Conservation (phyloP, 805 yeast species). For the Candida xiaguanensis region DNA sequence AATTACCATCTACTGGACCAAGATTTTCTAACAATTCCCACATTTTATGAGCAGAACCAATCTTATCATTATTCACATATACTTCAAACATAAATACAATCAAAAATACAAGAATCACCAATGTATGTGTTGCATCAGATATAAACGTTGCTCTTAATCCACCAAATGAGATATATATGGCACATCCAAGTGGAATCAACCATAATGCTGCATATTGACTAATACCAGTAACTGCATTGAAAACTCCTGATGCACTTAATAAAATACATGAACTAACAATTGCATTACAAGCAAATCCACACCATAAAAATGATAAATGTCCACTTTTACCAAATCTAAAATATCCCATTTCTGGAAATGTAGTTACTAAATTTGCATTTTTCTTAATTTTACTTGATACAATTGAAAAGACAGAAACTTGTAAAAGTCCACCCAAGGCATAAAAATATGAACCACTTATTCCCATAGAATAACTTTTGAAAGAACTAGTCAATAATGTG, state of each 20-base stretch:
- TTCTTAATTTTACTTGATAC: slow-evolving; percentile 29
- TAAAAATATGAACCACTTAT: slow-evolving; percentile 22
- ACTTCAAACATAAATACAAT: slow-evolving; percentile 17
- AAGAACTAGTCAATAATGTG: slow-evolving; percentile 20
- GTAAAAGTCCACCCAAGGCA: slow-evolving; percentile 22
- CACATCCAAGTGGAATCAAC: slow-evolving; percentile 22
- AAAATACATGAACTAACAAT: slow-evolving; percentile 19
- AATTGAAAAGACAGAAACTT: slow-evolving; percentile 31
- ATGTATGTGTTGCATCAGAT: slow-evolving; percentile 24
- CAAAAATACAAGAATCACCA: slow-evolving; percentile 18
- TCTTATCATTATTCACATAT: slow-evolving; percentile 16
- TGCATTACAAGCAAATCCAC: slow-evolving; percentile 21
- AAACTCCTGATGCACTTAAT: slow-evolving; percentile 66
- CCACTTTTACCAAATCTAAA: slow-evolving; percentile 26
- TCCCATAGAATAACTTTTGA: slow-evolving; percentile 19
- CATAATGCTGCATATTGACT: slow-evolving; percentile 37
- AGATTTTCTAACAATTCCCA: slow-evolving; percentile 18
- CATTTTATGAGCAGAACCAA: slow-evolving; percentile 24
- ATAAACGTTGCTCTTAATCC: slow-evolving; percentile 24
- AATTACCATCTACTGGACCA: slow-evolving; percentile 14
- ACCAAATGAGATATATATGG: slow-evolving; percentile 21
- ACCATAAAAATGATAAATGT: slow-evolving; percentile 21
- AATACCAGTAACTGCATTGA: slow-evolving; percentile 70
- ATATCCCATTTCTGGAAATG: slow-evolving; percentile 25
- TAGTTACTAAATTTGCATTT: slow-evolving; percentile 32